These are phyloP conservation scores for Pinus tabuliformis DNA, from an alignment of 75 land plant genomes.

Conservation along the genomic window DNA sequence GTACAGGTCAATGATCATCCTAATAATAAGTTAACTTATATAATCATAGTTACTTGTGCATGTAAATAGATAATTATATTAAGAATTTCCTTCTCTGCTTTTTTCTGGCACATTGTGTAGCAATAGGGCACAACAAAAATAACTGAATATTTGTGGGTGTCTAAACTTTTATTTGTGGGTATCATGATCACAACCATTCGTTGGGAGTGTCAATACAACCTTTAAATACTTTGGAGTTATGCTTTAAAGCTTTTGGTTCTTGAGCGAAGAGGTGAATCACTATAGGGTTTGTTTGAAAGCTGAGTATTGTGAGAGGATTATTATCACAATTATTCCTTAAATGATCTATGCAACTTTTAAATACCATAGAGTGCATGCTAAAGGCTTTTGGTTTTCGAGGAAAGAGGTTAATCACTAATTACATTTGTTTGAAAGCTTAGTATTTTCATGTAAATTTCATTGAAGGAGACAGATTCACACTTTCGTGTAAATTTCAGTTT, in stretches of 20 bases:
- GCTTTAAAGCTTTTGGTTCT: neutral
- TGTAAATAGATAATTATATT: neutral
- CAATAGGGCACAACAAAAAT: neutral
- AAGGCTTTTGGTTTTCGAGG: neutral
- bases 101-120: neutral
- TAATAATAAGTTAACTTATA: neutral
- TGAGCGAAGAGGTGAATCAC: neutral
- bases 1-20: slow-evolving; percentile 23
- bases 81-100: neutral
- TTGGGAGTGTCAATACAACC: neutral
- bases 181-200: neutral
- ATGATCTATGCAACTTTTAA: too few relatives aligned
- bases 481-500: too few relatives aligned
- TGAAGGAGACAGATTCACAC: too few relatives aligned
- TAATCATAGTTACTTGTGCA: neutral
- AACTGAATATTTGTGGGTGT: neutral
- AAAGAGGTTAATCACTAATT: neutral
- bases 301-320: neutral
- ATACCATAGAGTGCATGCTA: too few relatives aligned
- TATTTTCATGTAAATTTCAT: neutral
- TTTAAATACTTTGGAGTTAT: too few relatives aligned
- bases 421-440: neutral
- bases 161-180: neutral
- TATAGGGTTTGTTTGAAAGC: neutral
- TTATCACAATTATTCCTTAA: neutral